phyloP scores from a whole-genome alignment of 441 rosid genomes.

The Isatis lusitanica region DNA sequence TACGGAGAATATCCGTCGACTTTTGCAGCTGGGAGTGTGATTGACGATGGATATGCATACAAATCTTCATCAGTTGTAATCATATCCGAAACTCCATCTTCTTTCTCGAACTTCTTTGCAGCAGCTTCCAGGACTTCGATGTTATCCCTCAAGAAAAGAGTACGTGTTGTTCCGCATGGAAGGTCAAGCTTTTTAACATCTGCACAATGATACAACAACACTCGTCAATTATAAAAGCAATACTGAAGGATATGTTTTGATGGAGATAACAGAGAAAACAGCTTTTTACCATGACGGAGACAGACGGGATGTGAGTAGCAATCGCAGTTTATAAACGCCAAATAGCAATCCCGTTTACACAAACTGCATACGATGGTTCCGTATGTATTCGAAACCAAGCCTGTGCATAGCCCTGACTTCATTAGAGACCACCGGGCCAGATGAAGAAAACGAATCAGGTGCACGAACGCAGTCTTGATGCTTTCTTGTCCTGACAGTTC shows the following conservation, averaged over 20 bases:
- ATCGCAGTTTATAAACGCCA: constrained; percentile 76
- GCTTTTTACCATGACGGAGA: constrained; percentile 86
- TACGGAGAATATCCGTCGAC: constrained; percentile 70
- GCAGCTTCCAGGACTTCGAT: constrained; percentile 77
- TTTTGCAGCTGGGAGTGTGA: constrained; percentile 34
- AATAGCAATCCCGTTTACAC: constrained; percentile 94
- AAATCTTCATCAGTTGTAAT: constrained; percentile 51
- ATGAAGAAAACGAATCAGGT: constrained; percentile 83
- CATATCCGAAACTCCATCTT: constrained; percentile 45
- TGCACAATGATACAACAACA: constrained; percentile 30
- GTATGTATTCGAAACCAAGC: constrained; percentile 47
- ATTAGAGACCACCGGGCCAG: constrained; percentile 75
- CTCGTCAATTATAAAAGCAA: constrained; percentile 13
- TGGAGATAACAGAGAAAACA: constrained; percentile 21
- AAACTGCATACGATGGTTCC: constrained; percentile 82
- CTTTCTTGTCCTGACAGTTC: constrained; percentile 58
- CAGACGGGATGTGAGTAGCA: constrained; percentile 80
- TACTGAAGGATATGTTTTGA: not conserved
- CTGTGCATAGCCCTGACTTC: constrained; percentile 68
- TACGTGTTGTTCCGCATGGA: constrained; percentile 65
- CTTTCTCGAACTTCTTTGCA: constrained; percentile 79
- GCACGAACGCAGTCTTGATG: constrained; percentile 77
- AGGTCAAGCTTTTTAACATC: constrained; percentile 61
- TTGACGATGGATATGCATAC: constrained; percentile 52
- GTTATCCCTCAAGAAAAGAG: constrained; percentile 78